A percentile compares a stretch with the other conserved stretches of the same genome.
phyloP scores from a whole-genome alignment of 148 eudicot genomes.

The Amaranthus cruentus region DNA sequence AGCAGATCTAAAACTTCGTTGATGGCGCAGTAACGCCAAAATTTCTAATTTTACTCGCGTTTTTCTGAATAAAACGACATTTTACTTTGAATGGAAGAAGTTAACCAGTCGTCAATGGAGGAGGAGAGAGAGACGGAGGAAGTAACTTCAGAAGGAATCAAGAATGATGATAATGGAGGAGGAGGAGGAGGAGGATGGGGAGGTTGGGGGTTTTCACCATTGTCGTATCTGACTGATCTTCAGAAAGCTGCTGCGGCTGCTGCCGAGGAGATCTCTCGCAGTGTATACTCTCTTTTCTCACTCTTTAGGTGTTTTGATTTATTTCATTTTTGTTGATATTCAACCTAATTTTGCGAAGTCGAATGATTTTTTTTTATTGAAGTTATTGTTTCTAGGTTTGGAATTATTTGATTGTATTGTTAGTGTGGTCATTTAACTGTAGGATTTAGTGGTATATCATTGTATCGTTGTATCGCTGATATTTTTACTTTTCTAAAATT shows the following conservation, averaged over 20 bases:
- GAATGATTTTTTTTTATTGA: neutral
- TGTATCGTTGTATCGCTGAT: too few relatives aligned
- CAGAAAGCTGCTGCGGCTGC: conserved; percentile 79
- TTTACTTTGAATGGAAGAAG: conserved; percentile 24
- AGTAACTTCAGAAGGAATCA: conserved; percentile 15
- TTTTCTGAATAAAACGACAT: neutral
- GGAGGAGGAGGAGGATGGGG: conserved; percentile 82
- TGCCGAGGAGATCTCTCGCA: conserved; percentile 97
- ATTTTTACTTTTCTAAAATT: too few relatives aligned
- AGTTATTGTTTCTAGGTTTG: too few relatives aligned
- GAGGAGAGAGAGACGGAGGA: conserved; percentile 24
- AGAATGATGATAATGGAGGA: conserved; percentile 6
- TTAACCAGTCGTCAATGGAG: conserved; percentile 13
- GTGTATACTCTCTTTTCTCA: conserved; percentile 41
- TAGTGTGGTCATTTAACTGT: too few relatives aligned
- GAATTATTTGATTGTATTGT: too few relatives aligned
- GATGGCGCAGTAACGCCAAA: neutral
- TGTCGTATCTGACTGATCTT: conserved; percentile 80
- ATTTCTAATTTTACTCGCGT: neutral
- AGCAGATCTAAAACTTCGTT: conserved; percentile 4
- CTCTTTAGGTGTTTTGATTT: neutral
- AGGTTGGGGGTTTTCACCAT: conserved; percentile 83
- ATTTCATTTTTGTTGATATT: neutral
- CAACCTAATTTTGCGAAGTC: neutral
- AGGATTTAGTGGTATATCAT: too few relatives aligned